These are phyloP conservation scores for Dactylellina parvicollis DNA, from an alignment of 2,329 filamentous ascomycete genomes.

Conservation along the genomic window DNA sequence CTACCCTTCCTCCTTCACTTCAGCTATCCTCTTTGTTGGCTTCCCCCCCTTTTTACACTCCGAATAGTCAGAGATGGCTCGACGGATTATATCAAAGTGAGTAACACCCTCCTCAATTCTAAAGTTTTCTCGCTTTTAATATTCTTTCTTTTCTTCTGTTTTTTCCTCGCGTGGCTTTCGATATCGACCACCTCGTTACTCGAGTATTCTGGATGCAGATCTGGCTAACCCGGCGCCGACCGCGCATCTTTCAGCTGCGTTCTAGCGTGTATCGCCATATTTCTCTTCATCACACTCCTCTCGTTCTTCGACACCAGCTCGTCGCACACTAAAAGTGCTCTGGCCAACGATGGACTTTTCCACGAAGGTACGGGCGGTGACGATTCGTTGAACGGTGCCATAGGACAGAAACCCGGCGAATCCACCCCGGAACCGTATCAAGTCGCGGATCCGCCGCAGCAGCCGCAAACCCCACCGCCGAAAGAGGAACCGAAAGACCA, in stretches of 20 bases:
- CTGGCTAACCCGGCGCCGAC: constrained; percentile 4
- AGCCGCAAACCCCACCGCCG: background rate
- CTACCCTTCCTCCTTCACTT: too few species aligned
- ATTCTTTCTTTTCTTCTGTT: background rate
- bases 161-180: background rate
- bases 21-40: too few species aligned
- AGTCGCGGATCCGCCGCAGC: constrained; percentile 42
- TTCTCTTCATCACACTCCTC: constrained; percentile 56
- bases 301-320: constrained; percentile 53
- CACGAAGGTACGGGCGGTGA: constrained; percentile 29
- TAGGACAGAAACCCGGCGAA: constrained; percentile 51
- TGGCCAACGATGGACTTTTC: constrained; percentile 32
- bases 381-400: constrained; percentile 54
- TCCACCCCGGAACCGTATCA: constrained; percentile 39
- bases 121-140: background rate
- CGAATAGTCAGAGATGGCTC: constrained; percentile 42
- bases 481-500: background rate
- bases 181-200: background rate
- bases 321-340: background rate
- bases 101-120: background rate
- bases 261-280: constrained; percentile 54
- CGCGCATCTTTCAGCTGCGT: constrained; percentile 43
- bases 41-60: background rate
- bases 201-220: background rate
- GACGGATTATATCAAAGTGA: constrained; percentile 49